Percentiles rank a stretch among this genome's conserved stretches.
Evolutionary conservation across 2,329 filamentous ascomycete species (phyloP).

Genomic region (Cladosporium sp.): DNA sequence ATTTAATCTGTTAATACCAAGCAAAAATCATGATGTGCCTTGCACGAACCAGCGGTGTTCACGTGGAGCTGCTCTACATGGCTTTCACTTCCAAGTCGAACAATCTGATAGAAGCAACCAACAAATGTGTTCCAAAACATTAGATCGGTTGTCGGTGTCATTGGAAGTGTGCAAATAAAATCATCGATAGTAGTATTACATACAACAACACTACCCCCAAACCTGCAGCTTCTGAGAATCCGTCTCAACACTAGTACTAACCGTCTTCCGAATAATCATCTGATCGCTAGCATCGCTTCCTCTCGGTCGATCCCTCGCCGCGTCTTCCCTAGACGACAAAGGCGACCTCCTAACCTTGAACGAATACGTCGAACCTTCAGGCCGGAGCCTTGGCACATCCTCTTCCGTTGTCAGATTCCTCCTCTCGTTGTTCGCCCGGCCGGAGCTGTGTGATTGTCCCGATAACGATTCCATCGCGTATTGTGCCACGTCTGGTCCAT

Average conservation of each 20-base stretch:
- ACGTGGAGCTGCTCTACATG: no score
- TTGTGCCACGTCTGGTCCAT: slow-evolving; percentile 24
- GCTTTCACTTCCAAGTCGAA: no score
- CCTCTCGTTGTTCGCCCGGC: slow-evolving; percentile 2
- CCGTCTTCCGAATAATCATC: slow-evolving; percentile 32
- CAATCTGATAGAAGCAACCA: no score
- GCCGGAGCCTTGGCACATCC: background rate
- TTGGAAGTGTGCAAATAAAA: no score
- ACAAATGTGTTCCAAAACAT: no score
- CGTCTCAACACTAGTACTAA: slow-evolving; percentile 21
- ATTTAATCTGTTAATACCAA: no score
- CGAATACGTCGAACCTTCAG: slow-evolving; percentile 10
- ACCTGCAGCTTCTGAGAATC: background rate
- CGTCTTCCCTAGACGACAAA: background rate
- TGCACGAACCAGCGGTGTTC: no score
- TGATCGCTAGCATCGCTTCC: slow-evolving; percentile 27
- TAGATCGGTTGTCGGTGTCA: no score
- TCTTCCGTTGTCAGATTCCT: background rate
- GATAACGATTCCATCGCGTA: slow-evolving; percentile 15
- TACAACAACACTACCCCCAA: background rate
- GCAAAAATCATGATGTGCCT: no score
- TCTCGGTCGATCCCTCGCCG: background rate
- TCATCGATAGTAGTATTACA: no score
- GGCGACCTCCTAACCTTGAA: slow-evolving; percentile 13
- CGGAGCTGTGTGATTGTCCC: background rate